These are phyloP conservation scores for Candida nitratophila DNA, from an alignment of 805 yeast genomes.

Conservation along the genomic window DNA sequence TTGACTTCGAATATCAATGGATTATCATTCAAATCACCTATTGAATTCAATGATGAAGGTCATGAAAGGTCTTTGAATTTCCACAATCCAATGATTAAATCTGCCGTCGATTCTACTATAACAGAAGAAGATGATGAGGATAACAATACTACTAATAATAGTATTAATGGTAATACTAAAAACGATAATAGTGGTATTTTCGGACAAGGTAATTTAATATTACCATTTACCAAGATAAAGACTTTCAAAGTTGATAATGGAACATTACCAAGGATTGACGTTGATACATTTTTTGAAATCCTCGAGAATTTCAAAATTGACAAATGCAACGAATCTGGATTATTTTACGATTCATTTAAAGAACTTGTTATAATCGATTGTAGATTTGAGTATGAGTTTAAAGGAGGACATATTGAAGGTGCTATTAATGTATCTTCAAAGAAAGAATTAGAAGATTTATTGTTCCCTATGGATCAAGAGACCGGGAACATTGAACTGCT, in stretches of 20 bases:
- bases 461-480: constrained; percentile 25
- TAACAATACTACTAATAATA: too few relatives aligned
- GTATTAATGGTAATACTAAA: too few relatives aligned
- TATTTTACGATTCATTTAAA: constrained; percentile 41
- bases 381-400: constrained; percentile 84
- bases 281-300: constrained; percentile 48
- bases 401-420: constrained; percentile 86
- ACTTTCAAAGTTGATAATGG: constrained; percentile 45
- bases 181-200: not conserved
- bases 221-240: constrained; percentile 28
- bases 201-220: constrained; percentile 12
- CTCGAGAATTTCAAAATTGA: constrained; percentile 33
- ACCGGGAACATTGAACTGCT: not conserved
- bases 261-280: constrained; percentile 63
- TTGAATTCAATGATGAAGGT: not conserved
- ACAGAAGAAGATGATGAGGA: too few relatives aligned
- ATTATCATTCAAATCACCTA: constrained; percentile 9
- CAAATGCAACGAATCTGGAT: constrained; percentile 26
- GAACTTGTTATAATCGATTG: constrained; percentile 70
- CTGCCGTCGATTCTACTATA: too few relatives aligned
- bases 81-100: too few relatives aligned
- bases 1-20: constrained; percentile 19
- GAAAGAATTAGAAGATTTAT: constrained; percentile 53
- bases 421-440: constrained; percentile 75
- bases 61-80: too few relatives aligned